phyloP scores from a whole-genome alignment of 2,329 filamentous ascomycete species.

The Talaromyces sp. region DNA sequence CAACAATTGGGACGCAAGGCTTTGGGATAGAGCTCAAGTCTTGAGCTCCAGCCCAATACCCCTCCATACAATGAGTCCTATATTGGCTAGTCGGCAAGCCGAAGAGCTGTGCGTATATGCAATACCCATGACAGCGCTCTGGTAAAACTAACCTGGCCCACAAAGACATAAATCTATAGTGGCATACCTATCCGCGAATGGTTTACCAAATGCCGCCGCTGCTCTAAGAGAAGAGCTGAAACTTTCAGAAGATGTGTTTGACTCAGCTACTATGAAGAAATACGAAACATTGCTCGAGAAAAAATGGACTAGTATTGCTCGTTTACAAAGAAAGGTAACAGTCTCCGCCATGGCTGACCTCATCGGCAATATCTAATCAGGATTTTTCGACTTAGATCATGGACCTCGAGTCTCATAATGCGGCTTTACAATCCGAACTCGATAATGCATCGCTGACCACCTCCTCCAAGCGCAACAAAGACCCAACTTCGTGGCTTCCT shows the following conservation, averaged over 20 bases:
- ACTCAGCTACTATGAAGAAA: constrained; percentile 80
- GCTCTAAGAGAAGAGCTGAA: constrained; percentile 75
- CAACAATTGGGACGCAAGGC: background rate
- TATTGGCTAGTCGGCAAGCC: constrained; percentile 74
- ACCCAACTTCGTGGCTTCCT: constrained; percentile 84
- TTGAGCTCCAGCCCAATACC: background rate
- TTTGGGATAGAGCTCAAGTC: background rate
- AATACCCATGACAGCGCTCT: background rate
- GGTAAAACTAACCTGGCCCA: constrained; percentile 14
- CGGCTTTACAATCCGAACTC: constrained; percentile 72
- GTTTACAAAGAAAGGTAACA: constrained; percentile 84
- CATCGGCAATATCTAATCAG: constrained; percentile 11
- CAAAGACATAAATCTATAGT: constrained; percentile 86
- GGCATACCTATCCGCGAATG: constrained; percentile 74
- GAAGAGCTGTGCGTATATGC: constrained; percentile 71
- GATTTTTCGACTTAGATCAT: constrained; percentile 62
- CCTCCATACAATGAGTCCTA: constrained; percentile 58
- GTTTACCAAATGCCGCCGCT: constrained; percentile 64
- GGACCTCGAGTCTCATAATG: constrained; percentile 77
- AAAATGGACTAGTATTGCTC: constrained; percentile 96
- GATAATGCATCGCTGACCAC: constrained; percentile 78
- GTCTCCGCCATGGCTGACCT: background rate
- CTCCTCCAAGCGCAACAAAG: constrained; percentile 73
- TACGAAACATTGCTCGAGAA: constrained; percentile 93
- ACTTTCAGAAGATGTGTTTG: constrained; percentile 55